Evolutionary conservation across 2,329 filamentous ascomycete species (phyloP).

Genomic region (Sporothrix pallida): DNA sequence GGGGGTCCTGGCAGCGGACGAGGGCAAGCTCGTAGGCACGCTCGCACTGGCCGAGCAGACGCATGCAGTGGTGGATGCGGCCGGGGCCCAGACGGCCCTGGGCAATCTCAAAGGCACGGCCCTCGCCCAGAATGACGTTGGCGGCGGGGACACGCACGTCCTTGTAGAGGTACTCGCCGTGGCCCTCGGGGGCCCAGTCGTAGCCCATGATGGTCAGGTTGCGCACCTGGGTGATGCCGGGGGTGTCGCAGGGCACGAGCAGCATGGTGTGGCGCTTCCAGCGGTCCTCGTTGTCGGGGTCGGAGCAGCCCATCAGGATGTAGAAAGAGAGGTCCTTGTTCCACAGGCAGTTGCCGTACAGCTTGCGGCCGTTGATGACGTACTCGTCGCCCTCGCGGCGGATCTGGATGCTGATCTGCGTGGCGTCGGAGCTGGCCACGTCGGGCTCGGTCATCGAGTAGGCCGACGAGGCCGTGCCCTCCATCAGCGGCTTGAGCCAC

Average conservation of each 20-base stretch:
- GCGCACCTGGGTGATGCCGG: conserved; percentile 88
- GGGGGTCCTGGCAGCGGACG: conserved; percentile 87
- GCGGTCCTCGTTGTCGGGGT: conserved; percentile 73
- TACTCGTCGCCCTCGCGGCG: conserved; percentile 83
- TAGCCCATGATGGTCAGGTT: conserved; percentile 96
- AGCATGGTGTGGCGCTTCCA: conserved; percentile 95
- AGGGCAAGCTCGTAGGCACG: conserved; percentile 93
- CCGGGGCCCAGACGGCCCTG: conserved; percentile 95
- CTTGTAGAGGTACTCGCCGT: conserved; percentile 87
- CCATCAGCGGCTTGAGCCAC: conserved; percentile 82
- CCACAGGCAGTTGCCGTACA: conserved; percentile 96
- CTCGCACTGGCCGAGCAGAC: conserved; percentile 88
- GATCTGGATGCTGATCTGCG: conserved; percentile 87
- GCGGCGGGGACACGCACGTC: conserved; percentile 84
- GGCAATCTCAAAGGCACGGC: conserved; percentile 96
- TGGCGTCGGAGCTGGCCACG: conserved; percentile 87
- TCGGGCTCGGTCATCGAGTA: conserved; percentile 95
- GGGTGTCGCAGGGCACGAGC: conserved; percentile 78
- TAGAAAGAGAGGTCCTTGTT: conserved; percentile 91
- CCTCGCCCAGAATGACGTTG: conserved; percentile 89
- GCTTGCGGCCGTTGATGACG: conserved; percentile 97
- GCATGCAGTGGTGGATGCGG: conserved; percentile 97
- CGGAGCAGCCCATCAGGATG: conserved; percentile 94
- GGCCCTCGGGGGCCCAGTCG: conserved; percentile 94
- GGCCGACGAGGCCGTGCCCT: conserved; percentile 84